Evolutionary conservation across 352 stramenopile genomes (phyloP).

Genomic region (Globisporangium uncinulatum): DNA sequence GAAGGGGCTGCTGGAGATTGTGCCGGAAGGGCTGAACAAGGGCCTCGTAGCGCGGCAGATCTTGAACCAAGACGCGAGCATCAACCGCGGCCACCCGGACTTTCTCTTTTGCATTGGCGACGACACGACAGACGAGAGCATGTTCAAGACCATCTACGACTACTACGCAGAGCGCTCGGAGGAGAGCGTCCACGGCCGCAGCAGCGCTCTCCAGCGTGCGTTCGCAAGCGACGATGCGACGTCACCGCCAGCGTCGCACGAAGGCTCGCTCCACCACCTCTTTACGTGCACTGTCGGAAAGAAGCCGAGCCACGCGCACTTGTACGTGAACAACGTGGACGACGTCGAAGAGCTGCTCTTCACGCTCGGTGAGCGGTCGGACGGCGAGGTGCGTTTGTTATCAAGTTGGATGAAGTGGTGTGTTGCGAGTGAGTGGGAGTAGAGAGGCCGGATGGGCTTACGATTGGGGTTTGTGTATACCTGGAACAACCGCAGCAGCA

Average conservation of each 20-base stretch:
- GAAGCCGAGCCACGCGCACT: constrained; percentile 86
- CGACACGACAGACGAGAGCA: constrained; percentile 96
- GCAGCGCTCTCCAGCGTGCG: background rate
- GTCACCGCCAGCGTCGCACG: constrained; percentile 18
- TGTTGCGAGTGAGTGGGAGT: too few relatives aligned
- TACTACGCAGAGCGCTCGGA: constrained; percentile 87
- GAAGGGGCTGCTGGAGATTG: constrained; percentile 94
- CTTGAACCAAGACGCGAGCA: constrained; percentile 78
- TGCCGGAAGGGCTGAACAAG: constrained; percentile 95
- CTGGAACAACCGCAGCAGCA: too few relatives aligned
- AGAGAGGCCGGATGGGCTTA: too few relatives aligned
- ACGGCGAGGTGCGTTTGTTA: constrained; percentile 10
- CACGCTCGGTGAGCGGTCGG: constrained; percentile 35
- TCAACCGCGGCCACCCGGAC: constrained; percentile 84
- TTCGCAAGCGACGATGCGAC: constrained; percentile 4
- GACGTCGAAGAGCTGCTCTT: constrained; percentile 83
- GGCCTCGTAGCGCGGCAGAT: constrained; percentile 95
- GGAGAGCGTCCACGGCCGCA: constrained; percentile 61
- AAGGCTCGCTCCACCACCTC: constrained; percentile 71
- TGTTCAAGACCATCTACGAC: constrained; percentile 94
- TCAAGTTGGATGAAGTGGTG: too few relatives aligned
- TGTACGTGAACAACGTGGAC: constrained; percentile 88
- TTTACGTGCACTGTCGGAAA: constrained; percentile 92
- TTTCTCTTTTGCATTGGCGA: constrained; percentile 97
- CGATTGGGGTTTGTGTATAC: too few relatives aligned